Percentiles rank a stretch among this genome's conserved stretches.
Conservation (phyloP, 1,284 basidiomycete genomes). For the Microbotryomycetes sp. region DNA sequence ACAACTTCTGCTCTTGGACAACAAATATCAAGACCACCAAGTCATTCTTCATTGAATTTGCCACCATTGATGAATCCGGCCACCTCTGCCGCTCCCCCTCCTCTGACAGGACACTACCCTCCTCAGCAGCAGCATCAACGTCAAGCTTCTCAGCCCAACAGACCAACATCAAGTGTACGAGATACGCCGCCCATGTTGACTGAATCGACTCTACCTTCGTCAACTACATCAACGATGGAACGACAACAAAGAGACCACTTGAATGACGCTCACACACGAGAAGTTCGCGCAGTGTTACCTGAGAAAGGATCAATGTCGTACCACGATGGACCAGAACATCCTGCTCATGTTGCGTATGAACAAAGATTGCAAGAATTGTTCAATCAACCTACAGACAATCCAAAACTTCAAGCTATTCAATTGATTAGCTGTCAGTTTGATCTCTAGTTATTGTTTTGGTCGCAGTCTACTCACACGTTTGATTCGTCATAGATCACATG, state of each 20-base stretch:
- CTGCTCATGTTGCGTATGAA: not conserved
- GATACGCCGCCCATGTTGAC: no score
- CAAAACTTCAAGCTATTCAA: conserved; percentile 66
- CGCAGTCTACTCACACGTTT: conserved; percentile 5
- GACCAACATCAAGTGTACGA: no score
- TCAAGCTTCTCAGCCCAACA: no score
- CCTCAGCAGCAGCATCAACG: no score
- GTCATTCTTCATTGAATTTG: not conserved
- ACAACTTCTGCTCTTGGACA: not conserved
- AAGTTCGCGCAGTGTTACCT: not conserved
- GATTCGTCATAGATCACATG: conserved; percentile 62
- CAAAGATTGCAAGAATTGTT: not conserved
- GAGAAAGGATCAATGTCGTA: not conserved
- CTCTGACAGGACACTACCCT: no score
- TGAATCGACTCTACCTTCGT: not conserved
- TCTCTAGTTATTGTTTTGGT: conserved; percentile 7
- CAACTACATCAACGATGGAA: not conserved
- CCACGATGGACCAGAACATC: not conserved
- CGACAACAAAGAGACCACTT: no score
- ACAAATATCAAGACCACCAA: not conserved
- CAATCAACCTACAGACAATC: conserved; percentile 58
- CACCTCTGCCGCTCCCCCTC: not conserved
- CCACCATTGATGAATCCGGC: not conserved
- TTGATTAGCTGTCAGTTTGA: conserved; percentile 57
- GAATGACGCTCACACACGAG: not conserved